phyloP scores from a whole-genome alignment of 176 grass and related monocot genomes.

The Cenchrus americanus region DNA sequence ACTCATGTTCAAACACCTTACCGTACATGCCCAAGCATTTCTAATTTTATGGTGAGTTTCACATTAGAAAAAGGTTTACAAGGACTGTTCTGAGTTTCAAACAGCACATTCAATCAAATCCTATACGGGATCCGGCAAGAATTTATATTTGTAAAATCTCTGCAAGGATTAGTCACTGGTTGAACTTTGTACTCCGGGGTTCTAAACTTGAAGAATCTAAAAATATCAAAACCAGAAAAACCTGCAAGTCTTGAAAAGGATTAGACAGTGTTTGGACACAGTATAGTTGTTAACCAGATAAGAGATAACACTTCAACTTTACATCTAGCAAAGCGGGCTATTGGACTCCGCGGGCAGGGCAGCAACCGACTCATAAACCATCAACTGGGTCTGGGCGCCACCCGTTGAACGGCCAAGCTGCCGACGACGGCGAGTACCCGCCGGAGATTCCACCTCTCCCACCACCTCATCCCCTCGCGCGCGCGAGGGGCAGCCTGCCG shows the following conservation, averaged over 20 bases:
- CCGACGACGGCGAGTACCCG: constrained; percentile 51
- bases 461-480: background rate
- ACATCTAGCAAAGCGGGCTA: background rate
- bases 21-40: background rate
- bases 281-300: background rate
- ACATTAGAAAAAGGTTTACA: too few relatives aligned
- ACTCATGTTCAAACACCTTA: background rate
- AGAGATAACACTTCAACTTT: background rate
- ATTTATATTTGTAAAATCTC: too few relatives aligned
- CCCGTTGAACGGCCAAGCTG: constrained; percentile 43
- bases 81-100: too few relatives aligned
- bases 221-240: background rate
- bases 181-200: too few relatives aligned
- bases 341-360: constrained; percentile 6
- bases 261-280: background rate
- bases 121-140: too few relatives aligned
- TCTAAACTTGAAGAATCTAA: background rate
- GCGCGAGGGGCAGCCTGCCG: constrained; percentile 6
- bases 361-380: constrained; percentile 39
- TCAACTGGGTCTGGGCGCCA: constrained; percentile 41
- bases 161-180: too few relatives aligned
- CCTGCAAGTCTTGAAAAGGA: background rate
- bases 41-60: background rate
- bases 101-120: too few relatives aligned
- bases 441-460: constrained; percentile 33